phyloP scores from a whole-genome alignment of 2,329 filamentous ascomycete species.

The Anthostomella pinea region DNA sequence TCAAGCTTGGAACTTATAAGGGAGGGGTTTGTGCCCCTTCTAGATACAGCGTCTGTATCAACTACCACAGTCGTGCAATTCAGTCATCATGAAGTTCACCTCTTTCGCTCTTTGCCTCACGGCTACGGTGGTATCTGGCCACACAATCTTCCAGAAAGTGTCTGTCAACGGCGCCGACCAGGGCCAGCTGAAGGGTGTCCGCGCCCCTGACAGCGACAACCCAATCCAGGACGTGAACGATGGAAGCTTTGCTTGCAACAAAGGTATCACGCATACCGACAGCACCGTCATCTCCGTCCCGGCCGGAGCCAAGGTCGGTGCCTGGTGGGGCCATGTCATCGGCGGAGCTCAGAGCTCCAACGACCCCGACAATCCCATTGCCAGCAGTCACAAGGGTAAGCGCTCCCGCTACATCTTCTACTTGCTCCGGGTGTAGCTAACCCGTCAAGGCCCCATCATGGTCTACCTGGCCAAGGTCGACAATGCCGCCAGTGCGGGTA shows the following conservation, averaged over 20 bases:
- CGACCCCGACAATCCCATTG: conserved; percentile 48
- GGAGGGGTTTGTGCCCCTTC: too few species aligned
- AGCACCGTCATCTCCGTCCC: conserved; percentile 43
- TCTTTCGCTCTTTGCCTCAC: too few species aligned
- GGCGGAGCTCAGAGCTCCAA: conserved; percentile 43
- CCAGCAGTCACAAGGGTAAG: conserved; percentile 44
- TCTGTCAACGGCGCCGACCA: too few species aligned
- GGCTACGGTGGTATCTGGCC: too few species aligned
- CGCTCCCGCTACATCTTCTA: too few species aligned
- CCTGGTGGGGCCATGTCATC: conserved; percentile 50
- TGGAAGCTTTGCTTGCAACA: conserved; percentile 46
- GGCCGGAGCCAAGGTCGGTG: conserved; percentile 46
- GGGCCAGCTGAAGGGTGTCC: too few species aligned
- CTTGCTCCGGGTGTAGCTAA: too few species aligned
- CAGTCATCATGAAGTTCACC: too few species aligned
- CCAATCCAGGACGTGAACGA: conserved; percentile 48
- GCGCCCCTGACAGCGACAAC: conserved; percentile 47
- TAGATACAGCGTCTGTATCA: too few species aligned
- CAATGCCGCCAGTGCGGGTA: conserved; percentile 41
- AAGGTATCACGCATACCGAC: conserved; percentile 35
- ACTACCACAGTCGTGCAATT: too few species aligned
- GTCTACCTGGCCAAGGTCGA: conserved; percentile 48
- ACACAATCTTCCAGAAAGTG: too few species aligned
- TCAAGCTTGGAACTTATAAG: too few species aligned
- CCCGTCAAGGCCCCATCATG: conserved; percentile 44